phyloP scores from a whole-genome alignment of 2,329 filamentous ascomycete genomes.

The Penicillium sp. region DNA sequence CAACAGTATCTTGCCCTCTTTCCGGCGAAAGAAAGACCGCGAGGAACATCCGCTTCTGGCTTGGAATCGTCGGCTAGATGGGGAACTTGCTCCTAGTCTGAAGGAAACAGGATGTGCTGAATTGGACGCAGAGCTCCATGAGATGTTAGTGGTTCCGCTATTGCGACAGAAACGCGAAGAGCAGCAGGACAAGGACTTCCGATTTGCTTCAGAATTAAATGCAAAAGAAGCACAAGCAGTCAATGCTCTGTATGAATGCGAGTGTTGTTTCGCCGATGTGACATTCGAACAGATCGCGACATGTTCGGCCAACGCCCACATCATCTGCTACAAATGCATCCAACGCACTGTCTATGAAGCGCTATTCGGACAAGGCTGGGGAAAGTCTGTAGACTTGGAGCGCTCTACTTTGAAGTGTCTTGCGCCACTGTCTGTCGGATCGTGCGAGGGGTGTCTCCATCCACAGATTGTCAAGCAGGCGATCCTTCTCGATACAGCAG shows the following conservation, averaged over 20 bases:
- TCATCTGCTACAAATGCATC: slow-evolving; percentile 69
- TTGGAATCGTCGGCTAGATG: slow-evolving; percentile 39
- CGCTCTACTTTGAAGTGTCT: slow-evolving; percentile 77
- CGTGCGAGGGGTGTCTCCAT: slow-evolving; percentile 71
- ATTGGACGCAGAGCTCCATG: slow-evolving; percentile 45
- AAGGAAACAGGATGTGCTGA: slow-evolving; percentile 46
- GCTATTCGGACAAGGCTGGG: slow-evolving; percentile 90
- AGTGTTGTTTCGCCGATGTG: slow-evolving; percentile 49
- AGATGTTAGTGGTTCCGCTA: slow-evolving; percentile 39
- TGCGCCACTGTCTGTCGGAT: slow-evolving; percentile 66
- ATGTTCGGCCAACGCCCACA: slow-evolving; percentile 44
- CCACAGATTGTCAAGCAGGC: slow-evolving; percentile 69
- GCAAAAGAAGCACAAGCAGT: slow-evolving; percentile 43
- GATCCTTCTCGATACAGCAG: slow-evolving; percentile 67
- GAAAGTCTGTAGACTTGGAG: slow-evolving; percentile 70
- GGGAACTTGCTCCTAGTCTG: slow-evolving; percentile 34
- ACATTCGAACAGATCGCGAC: slow-evolving; percentile 50
- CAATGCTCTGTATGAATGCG: slow-evolving; percentile 48
- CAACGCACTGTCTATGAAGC: slow-evolving; percentile 80
- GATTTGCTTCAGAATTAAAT: slow-evolving; percentile 45
- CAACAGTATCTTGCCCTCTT: slow-evolving; percentile 44
- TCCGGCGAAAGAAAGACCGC: slow-evolving; percentile 41
- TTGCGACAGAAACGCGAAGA: slow-evolving; percentile 36
- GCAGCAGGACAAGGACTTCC: slow-evolving; percentile 39
- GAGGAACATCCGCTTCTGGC: slow-evolving; percentile 42